Conservation (phyloP, 768 basidiomycete genomes). For the Calocera viscosa region DNA sequence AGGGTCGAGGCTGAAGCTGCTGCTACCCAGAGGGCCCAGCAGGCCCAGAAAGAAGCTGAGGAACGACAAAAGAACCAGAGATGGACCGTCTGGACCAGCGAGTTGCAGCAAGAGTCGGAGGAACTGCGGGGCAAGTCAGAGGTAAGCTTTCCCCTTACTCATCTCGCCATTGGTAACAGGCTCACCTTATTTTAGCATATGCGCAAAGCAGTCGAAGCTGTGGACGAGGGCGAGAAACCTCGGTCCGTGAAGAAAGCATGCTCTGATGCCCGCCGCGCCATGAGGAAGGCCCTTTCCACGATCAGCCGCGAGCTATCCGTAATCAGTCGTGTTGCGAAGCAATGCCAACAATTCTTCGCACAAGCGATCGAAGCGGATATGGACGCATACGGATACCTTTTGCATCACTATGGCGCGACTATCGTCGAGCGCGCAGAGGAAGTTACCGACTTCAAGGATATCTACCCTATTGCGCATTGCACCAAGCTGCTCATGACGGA, state of each 20-base stretch:
- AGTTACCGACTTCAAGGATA: background rate
- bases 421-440: background rate
- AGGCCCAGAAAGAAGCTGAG: background rate
- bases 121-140: background rate
- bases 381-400: background rate
- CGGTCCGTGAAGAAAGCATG: background rate
- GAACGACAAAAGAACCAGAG: background rate
- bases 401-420: background rate
- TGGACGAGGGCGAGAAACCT: background rate
- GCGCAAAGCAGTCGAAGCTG: background rate
- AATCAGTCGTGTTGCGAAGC: background rate
- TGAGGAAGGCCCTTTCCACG: background rate
- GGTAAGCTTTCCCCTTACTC: background rate
- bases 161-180: background rate
- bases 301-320: conserved; percentile 2
- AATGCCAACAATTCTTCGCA: background rate
- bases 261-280: background rate
- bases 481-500: background rate
- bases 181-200: background rate
- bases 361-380: background rate
- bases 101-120: background rate
- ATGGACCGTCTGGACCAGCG: background rate
- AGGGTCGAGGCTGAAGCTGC: background rate
- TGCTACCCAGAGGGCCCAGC: background rate
- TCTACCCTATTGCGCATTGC: background rate